Evolutionary conservation across 2,329 filamentous ascomycete genomes (phyloP).

Genomic region (Hypoxylon sp.): DNA sequence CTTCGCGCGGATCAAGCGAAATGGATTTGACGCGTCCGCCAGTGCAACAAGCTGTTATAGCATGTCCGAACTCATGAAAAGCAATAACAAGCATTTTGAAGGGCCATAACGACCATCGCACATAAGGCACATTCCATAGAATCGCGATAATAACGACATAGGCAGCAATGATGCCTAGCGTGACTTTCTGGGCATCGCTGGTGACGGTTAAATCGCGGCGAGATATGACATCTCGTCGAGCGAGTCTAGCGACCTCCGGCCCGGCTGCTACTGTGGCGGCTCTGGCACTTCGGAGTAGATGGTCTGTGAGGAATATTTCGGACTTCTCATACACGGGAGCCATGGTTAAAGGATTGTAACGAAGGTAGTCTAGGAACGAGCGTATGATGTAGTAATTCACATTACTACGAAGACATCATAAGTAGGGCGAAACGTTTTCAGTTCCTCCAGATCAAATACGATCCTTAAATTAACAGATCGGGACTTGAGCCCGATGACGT

Average conservation of each 20-base stretch:
- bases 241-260: slow-evolving; percentile 48
- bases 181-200: slow-evolving; percentile 78
- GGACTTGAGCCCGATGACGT: slow-evolving; percentile 41
- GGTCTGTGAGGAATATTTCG: slow-evolving; percentile 44
- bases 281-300: slow-evolving; percentile 48
- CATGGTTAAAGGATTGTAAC: slow-evolving; percentile 42
- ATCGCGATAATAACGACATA: slow-evolving; percentile 83
- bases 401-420: slow-evolving; percentile 22
- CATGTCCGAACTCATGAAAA: slow-evolving; percentile 86
- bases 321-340: slow-evolving; percentile 47
- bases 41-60: slow-evolving; percentile 79
- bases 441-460: background rate
- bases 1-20: slow-evolving; percentile 80
- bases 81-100: slow-evolving; percentile 92
- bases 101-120: slow-evolving; percentile 82
- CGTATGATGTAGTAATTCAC: slow-evolving; percentile 13
- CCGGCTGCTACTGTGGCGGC: slow-evolving; percentile 50
- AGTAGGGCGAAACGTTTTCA: slow-evolving; percentile 20
- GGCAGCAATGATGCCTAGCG: slow-evolving; percentile 77
- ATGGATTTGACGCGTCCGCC: slow-evolving; percentile 83
- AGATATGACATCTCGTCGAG: slow-evolving; percentile 55
- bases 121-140: slow-evolving; percentile 84
- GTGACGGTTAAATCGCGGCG: slow-evolving; percentile 70
- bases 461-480: slow-evolving; percentile 19
- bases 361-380: slow-evolving; percentile 25